These are phyloP conservation scores for Bisporella sp. DNA, from an alignment of 2,329 filamentous ascomycete genomes.

Conservation along the genomic window DNA sequence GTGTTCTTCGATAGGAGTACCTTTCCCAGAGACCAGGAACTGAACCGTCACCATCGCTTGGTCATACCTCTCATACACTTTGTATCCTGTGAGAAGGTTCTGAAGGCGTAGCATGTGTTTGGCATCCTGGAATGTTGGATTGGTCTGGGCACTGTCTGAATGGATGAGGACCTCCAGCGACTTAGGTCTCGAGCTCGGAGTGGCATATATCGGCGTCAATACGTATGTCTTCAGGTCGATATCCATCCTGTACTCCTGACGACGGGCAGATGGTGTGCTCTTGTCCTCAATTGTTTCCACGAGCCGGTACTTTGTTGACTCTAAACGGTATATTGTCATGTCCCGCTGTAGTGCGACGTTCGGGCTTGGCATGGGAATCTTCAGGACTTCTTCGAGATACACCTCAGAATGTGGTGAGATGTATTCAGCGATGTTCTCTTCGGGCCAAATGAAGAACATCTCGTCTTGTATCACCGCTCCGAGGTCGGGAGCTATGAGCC, in stretches of 20 bases:
- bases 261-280: background rate
- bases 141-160: conserved; percentile 4
- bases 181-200: conserved; percentile 8
- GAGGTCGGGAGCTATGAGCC: conserved; percentile 5
- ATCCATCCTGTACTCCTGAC: conserved; percentile 8
- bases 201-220: conserved; percentile 10
- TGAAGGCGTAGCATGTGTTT: conserved; percentile 7
- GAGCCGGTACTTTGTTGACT: conserved; percentile 6
- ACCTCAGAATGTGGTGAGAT: conserved; percentile 9
- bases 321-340: conserved; percentile 5
- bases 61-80: conserved; percentile 9
- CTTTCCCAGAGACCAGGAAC: conserved; percentile 4
- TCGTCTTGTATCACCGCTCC: conserved; percentile 1
- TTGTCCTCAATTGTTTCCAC: conserved; percentile 8
- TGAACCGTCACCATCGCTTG: conserved; percentile 10
- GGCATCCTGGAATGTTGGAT: conserved; percentile 8
- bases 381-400: conserved; percentile 8
- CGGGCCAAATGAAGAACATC: conserved; percentile 7
- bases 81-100: conserved; percentile 8
- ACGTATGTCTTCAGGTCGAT: conserved; percentile 10
- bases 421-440: conserved; percentile 7
- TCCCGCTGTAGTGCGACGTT: conserved; percentile 2
- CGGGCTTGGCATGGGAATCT: conserved; percentile 8
- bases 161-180: conserved; percentile 5
- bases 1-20: conserved; percentile 3